Base-by-base conservation (phyloP, 495 filamentous ascomycete species). In the Aspergillus sclerotioniger region DNA sequence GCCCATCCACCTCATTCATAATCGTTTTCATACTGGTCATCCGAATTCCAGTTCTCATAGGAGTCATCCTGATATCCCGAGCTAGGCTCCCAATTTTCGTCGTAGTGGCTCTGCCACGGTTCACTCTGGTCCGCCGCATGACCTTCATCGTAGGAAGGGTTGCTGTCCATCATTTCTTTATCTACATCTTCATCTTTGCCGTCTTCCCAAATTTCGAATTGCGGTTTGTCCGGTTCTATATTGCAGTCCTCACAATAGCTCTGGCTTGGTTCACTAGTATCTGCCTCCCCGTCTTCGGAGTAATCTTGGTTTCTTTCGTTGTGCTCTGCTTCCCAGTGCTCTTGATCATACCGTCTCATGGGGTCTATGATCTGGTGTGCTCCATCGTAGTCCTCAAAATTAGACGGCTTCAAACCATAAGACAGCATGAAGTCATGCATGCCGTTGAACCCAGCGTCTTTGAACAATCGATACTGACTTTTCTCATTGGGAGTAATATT, bases 401-500 rank as follows among this genome's bases (percentile, higher is more conserved):
- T 25, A 15, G 55, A 15, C 28, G 57, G 32, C 28, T 54, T 59
- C n/a, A 59, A 31, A 21, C 54, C 52, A 41, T 63, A 49, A 19
- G 51, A 53, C 15, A 53, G 19, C 57, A 56, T 57, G 28, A 63
- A 57, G 1, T 60, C 29, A n/a, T 54, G 19, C 35, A 60, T 31
- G 21, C 44, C 51, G 19, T 43, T n/a, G 50, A 41, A 61, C 8
- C 58, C 58, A 4, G 28, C 35, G 19, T 64, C 62, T 55, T 56
- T 54, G 15, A 58, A 3, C 21, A 44, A 32, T 8, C 39, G 17
- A 16, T 46, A 25, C 2, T 58, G 15, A 37, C 50, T 58, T 29
- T 48, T 58, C 13, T 61, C 29, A n/a, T 53, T 33, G 33, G 61
- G 46, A 8, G 33, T 45, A 28, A 61, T 47, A 51, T 29, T 25